Evolutionary conservation across 768 basidiomycete species (phyloP), one percentile per base, ranked within the genome.

Genomic region (Scleroderma bovista): DNA sequence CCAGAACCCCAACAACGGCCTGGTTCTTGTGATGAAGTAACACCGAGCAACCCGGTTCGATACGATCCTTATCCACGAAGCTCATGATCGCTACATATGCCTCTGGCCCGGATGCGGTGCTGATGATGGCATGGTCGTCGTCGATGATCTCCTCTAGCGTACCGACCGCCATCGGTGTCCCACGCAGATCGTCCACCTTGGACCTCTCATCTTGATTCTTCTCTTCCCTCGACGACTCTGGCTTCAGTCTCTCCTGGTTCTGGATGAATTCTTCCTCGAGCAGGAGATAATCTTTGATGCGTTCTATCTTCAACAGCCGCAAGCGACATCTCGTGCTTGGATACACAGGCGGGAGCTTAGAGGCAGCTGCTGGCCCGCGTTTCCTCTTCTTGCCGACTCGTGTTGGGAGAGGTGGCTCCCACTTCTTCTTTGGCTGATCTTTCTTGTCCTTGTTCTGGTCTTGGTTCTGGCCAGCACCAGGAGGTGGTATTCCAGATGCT

Each of bases 81-180:
- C 86, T 90, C 89, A 96, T 91, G 65, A 98, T 96, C 20, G 92
- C 86, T 55, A 98, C 93, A 68, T 98, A 97, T 67, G 85, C 93
- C 65, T 98, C 96, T 22, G 95, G 93, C 2, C 95, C 94, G 36
- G 88, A 90, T 20, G 92, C 83, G 9, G 92, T 90, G 67, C 88
- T 91, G 64, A 99, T 86, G 67, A 99, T 97, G n/a, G 96, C 96
- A 70, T 99, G 92, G 79, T 94, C 92, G 70, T 95, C 93, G 75
- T 94, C 92, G 59, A 95, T 92, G 56, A 94, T 91, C 71, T 99
- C 96, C 72, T 98, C 96, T 69, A 99, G 77, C 0, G 93, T 93
- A 19, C 96, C 96, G 52, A 99, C 93, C n/a, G 88, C 88, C 93
- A 99, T 95, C 8, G 95, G 96, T 43, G 83, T 88, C 7, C 96